Evolutionary conservation across 1,284 basidiomycete genomes (phyloP), one percentile per base, ranked within the genome.

Genomic region (Malassezia vespertilionis): DNA sequence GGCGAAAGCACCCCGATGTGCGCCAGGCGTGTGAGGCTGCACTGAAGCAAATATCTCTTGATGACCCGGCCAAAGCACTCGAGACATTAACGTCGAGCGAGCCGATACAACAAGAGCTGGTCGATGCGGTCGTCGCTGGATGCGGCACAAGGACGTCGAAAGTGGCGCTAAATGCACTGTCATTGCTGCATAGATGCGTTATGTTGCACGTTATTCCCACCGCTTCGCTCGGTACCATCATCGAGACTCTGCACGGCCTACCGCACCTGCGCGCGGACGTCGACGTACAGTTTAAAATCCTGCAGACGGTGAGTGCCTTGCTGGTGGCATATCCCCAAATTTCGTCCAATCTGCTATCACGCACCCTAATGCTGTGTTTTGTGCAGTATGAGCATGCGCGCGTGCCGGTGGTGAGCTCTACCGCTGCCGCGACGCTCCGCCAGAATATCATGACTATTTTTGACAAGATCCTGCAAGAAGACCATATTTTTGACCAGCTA

Each of bases 391-490:
- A 96, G 56, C 53, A 58, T 21, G 90, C 86, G 5, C 81, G 86
- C 52, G 93, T 93, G 20, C 84, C 85, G 0, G 91, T 96, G 23
- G 91, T 97, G 5, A 91, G 88, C 3, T 93, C 88, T 0, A 97
- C 91, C 1, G 93, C 91, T 0, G 90, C 90, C 0, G 91, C 93
- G 0, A 96, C 90, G 0, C 78, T 97, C 6, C 82, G 91, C 1
- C 91, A 96, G 71, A 78, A 93, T 1, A 86, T 97, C 44, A 96
- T 97, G 89, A 86, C 93, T 57, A 82, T 96, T 11, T 86, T 96
- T 40, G 91, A 97, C 74, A 90, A 93, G 64, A 84, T 96, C 64
- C 80, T 82, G 1, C 78, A 80, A 15, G 86, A 90, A 66, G 85
- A 88, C 50, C 53, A 49, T 3, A 60, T 59, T 6, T 58, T 71